Evolutionary conservation across 2,329 filamentous ascomycete genomes (phyloP).

Genomic region (Cladosporium sp.): DNA sequence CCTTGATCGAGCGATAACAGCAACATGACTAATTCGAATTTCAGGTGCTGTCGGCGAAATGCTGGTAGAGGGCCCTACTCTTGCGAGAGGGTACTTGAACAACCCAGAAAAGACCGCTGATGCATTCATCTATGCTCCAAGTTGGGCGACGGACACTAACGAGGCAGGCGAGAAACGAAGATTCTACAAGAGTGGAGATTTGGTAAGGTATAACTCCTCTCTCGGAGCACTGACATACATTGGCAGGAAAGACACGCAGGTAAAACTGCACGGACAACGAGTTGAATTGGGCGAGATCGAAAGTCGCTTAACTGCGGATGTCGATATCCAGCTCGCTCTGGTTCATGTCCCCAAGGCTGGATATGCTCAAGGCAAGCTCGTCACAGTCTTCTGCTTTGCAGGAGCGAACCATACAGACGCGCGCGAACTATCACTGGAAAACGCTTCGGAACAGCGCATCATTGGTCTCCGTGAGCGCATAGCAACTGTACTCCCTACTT

Average conservation of each 20-base stretch:
- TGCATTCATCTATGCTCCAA: conserved; percentile 26
- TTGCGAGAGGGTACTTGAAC: conserved; percentile 41
- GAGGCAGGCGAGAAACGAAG: conserved; percentile 1
- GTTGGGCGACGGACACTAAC: conserved; percentile 10
- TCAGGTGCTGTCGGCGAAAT: conserved; percentile 36
- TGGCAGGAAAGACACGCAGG: conserved; percentile 20
- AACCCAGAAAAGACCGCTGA: conserved; percentile 24
- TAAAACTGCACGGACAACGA: conserved; percentile 22
- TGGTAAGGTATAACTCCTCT: conserved; percentile 21
- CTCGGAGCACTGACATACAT: conserved; percentile 20
- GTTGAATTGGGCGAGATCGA: conserved; percentile 23
- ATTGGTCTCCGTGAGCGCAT: conserved; percentile 5
- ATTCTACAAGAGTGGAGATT: conserved; percentile 24
- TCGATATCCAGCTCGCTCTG: conserved; percentile 68
- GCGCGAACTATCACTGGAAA: conserved; percentile 15
- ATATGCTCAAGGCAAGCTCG: conserved; percentile 66
- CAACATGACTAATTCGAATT: neutral
- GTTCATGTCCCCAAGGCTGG: conserved; percentile 68
- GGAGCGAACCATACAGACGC: conserved; percentile 4
- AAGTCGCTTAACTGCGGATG: conserved; percentile 49
- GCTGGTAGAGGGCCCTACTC: conserved; percentile 40
- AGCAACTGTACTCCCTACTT: conserved; percentile 4
- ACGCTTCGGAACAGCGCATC: conserved; percentile 23
- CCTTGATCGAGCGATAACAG: no score
- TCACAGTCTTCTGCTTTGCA: conserved; percentile 60